Evolutionary conservation across 805 yeast species (phyloP), one percentile per base, ranked within the genome.

Genomic region (Lachancea mirantina): DNA sequence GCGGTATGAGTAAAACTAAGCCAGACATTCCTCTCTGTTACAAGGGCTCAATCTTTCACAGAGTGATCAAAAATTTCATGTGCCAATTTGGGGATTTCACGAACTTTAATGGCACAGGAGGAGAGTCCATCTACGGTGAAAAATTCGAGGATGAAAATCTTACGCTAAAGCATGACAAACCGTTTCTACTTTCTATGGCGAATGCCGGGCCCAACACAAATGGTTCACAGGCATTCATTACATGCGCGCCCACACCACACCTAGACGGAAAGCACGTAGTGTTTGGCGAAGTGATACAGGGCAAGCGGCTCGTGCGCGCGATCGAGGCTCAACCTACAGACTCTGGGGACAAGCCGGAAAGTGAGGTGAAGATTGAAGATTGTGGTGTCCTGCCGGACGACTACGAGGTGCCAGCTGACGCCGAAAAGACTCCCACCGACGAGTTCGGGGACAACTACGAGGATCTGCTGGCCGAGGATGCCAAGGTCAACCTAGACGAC

Each of bases 191-290:
- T 47, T 84, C 95, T 6, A 92, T 89, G 97, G 97, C 98, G 37
- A 89, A 89, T 54, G 84, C 96, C 4, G 97, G 97, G 11, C 87
- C 95, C 38, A 76, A 79, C 57, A 89, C 97, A 30, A 92, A 92
- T 54, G 97, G 97, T 1, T 85, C 96, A 2, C 97, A 89, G 61
- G 92, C 85, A 50, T 89, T 89, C 59, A 77, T 89, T 49, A 89
- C 98, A 17, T 84, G 96, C 2, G 92, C 76, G 2, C 78, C 85
- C 25, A 85, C 96, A 2, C 95, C 97, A 5, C 97, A 89, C 60
- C 72, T 92, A 45, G 89, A 92, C 55, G 94, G 89, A 16, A 89
- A 89, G 59, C 98, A 92, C 57, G 96, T 88, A 32, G 97, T 92
- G 3, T 92, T 92, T 56, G 98, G 98, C 42, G 76, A 82, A 57